Base-by-base conservation (phyloP, 768 basidiomycete genomes). In the Rhizopogon roseolus region DNA sequence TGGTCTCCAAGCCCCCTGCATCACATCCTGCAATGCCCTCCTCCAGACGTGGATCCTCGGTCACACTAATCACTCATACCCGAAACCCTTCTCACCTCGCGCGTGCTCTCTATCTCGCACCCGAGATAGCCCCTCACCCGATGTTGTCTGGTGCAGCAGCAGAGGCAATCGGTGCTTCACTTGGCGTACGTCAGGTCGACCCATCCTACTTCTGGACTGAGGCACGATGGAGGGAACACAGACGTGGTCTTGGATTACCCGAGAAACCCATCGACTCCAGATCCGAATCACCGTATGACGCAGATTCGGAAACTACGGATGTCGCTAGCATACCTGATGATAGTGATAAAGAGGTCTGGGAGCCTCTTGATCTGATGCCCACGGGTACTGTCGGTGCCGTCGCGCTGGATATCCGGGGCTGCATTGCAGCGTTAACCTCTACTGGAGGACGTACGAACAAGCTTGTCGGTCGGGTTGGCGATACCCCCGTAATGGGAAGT, bases 361-460 rank as follows among this genome's bases (percentile, higher is more conserved):
- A 60, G 6, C 56, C 72, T 13, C 69, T 88, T 7, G 85, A 88
- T 64, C 67, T 77, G 58, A 71, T 82, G 56, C 87, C 91, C 4
- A 85, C 70, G 14, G 91, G 90, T 10, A 93, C 90, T 0, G 90
- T 93, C 9, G 91, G 91, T 17, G 91, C 91, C 1, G 89, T 93
- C 7, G 90, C 88, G 5, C 72, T 93, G 32, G 91, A 93, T 63
- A 60, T 76, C 6, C 73, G 81, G 22, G 90, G 90, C 0, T 90
- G 89, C 62, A 83, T 93, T 54, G 81, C 84, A 1, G 70, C 76
- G 3, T 71, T 85, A 16, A 93, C 91, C 1, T 91, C 90, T 1
- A 93, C 90, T 0, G 91, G 91, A 36, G 90, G 91, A 1, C 74
- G 73, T 44, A 93, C 89, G 37, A 93, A 93, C 69, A 93, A 93